Evolutionary conservation across 2,329 filamentous ascomycete species (phyloP).

Genomic region (Beauveria caledonica): DNA sequence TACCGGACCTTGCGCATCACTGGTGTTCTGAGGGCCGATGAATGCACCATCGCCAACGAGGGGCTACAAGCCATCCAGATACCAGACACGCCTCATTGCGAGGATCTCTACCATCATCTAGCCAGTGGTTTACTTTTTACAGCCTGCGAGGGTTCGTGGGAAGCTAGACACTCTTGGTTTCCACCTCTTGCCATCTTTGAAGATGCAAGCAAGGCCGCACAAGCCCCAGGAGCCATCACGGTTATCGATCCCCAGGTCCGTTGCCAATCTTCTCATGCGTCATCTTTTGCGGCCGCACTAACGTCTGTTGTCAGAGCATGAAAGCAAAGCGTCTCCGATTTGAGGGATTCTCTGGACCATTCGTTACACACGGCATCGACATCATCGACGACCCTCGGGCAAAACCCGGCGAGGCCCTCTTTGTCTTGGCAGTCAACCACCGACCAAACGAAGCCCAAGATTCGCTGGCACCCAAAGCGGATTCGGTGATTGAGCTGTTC

Average conservation of each 20-base stretch:
- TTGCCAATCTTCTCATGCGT: not conserved
- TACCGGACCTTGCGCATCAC: not conserved
- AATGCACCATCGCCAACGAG: not conserved
- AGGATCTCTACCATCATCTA: constrained; percentile 50
- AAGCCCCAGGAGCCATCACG: constrained; percentile 37
- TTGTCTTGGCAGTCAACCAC: constrained; percentile 55
- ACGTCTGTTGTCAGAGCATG: constrained; percentile 29
- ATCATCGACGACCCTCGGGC: constrained; percentile 41
- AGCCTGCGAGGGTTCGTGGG: constrained; percentile 41
- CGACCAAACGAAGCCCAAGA: constrained; percentile 34
- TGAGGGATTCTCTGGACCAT: constrained; percentile 42
- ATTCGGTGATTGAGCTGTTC: constrained; percentile 51
- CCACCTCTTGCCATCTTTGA: constrained; percentile 36
- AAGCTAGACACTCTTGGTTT: constrained; percentile 42
- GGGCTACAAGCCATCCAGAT: constrained; percentile 32
- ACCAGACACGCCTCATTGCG: constrained; percentile 46
- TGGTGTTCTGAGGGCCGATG: not conserved
- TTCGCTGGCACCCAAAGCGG: constrained; percentile 28
- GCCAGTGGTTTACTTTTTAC: constrained; percentile 43
- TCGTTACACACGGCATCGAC: constrained; percentile 54
- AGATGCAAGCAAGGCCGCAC: constrained; percentile 26
- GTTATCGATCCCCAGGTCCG: constrained; percentile 45
- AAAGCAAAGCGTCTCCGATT: constrained; percentile 38
- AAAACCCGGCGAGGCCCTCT: constrained; percentile 34
- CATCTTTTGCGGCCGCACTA: not conserved